Conservation (phyloP, 345 rosid species). For the Psidium guajava region DNA sequence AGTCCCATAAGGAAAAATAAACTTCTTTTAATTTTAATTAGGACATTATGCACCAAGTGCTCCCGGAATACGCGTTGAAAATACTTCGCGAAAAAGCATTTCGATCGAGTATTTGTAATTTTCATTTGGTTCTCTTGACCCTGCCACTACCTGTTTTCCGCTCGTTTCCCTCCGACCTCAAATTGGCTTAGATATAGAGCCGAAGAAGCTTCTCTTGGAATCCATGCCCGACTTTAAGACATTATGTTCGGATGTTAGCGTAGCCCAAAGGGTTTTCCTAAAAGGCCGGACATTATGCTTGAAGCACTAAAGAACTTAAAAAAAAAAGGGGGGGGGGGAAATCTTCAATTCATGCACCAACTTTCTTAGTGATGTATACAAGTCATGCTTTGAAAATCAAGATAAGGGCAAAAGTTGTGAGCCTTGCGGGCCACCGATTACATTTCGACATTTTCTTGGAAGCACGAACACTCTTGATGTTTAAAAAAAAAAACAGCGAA, state of each 20-base stretch:
- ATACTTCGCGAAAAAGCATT: neutral
- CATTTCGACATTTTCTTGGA: neutral
- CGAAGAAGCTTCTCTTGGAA: rapidly evolving
- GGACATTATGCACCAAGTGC: neutral
- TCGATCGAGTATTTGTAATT: neutral
- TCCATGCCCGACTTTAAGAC: neutral
- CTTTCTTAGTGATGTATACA: neutral
- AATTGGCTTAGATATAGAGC: neutral
- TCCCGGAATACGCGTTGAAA: neutral
- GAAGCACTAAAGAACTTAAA: neutral
- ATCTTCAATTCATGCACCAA: neutral
- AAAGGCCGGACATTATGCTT: neutral
- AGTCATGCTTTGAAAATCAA: neutral
- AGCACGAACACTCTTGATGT: neutral
- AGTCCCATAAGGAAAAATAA: neutral
- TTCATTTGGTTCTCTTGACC: neutral
- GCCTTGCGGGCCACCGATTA: neutral
- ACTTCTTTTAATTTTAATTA: neutral
- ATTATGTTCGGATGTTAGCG: neutral
- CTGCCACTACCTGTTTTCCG: neutral
- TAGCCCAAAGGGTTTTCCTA: neutral
- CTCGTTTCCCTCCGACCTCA: neutral
- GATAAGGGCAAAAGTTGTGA: neutral
- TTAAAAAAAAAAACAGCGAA: neutral
- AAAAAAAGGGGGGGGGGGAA: neutral